phyloP scores from a whole-genome alignment of 2,329 filamentous ascomycete species.

The Tolypocladium guangdongense region DNA sequence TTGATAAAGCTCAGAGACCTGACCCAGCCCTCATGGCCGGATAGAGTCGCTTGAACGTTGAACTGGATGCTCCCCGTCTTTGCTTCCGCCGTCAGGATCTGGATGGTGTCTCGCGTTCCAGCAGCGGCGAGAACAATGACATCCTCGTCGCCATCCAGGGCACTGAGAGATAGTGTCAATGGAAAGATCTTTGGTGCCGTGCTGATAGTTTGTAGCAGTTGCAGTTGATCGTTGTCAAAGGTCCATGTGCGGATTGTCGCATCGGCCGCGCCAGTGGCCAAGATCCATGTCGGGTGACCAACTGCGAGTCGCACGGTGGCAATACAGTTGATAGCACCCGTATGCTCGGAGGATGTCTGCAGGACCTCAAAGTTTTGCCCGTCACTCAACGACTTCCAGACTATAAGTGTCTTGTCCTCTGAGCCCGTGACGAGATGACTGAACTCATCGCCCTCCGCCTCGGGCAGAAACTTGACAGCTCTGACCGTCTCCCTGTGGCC shows the following conservation, averaged over 20 bases:
- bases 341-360: conserved; percentile 51
- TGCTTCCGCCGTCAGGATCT: conserved; percentile 57
- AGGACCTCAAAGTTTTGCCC: conserved; percentile 25
- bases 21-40: conserved; percentile 92
- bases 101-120: conserved; percentile 73
- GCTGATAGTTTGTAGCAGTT: conserved; percentile 58
- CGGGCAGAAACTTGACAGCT: conserved; percentile 66
- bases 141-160: conserved; percentile 39
- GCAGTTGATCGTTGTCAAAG: conserved; percentile 36
- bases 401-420: conserved; percentile 63
- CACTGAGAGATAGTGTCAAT: conserved; percentile 59
- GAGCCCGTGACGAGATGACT: conserved; percentile 66
- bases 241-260: conserved; percentile 62
- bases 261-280: conserved; percentile 76
- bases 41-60: conserved; percentile 61
- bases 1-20: conserved; percentile 69
- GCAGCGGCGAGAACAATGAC: conserved; percentile 67
- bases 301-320: conserved; percentile 26
- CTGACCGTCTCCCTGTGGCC: conserved; percentile 77
- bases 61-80: conserved; percentile 39
- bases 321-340: conserved; percentile 65
- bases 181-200: conserved; percentile 75
- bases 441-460: conserved; percentile 28
- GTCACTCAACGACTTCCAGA: conserved; percentile 47
- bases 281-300: conserved; percentile 26